phyloP scores from a whole-genome alignment of 306 rosid species.

The Rubus parviflorus region DNA sequence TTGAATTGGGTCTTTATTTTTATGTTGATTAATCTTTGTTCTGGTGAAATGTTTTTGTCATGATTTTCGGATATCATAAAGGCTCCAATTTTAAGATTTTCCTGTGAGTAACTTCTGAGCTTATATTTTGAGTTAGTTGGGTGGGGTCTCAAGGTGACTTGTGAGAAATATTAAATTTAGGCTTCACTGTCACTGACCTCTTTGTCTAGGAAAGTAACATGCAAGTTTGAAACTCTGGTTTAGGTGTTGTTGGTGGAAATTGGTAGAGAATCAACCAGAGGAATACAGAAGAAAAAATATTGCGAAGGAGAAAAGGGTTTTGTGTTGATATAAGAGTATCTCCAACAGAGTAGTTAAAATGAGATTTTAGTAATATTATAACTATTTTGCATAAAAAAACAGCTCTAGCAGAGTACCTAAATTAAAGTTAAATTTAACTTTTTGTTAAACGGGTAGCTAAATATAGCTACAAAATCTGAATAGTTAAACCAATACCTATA shows the following conservation, averaged over 20 bases:
- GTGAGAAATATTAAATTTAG: background rate
- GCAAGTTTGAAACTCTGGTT: background rate
- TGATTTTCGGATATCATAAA: background rate
- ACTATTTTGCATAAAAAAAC: no score
- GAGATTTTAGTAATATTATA: no score
- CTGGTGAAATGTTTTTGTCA: background rate
- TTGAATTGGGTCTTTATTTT: slow-evolving; percentile 13
- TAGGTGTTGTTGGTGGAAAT: background rate
- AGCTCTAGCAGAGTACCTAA: no score
- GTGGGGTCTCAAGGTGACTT: background rate
- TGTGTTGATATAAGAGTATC: background rate
- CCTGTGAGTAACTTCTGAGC: background rate
- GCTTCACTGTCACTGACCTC: background rate
- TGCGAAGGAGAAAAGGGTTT: background rate
- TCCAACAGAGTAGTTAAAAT: no score
- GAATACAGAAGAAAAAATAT: background rate
- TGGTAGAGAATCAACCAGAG: background rate
- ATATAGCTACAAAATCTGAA: no score
- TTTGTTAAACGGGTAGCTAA: no score
- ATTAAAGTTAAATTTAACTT: no score
- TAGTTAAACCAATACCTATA: no score
- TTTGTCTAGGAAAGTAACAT: background rate
- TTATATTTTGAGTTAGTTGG: background rate
- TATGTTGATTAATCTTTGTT: background rate
- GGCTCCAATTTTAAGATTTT: background rate